Conservation (phyloP, 176 grass and related monocot genomes). For the Musa acuminata region DNA sequence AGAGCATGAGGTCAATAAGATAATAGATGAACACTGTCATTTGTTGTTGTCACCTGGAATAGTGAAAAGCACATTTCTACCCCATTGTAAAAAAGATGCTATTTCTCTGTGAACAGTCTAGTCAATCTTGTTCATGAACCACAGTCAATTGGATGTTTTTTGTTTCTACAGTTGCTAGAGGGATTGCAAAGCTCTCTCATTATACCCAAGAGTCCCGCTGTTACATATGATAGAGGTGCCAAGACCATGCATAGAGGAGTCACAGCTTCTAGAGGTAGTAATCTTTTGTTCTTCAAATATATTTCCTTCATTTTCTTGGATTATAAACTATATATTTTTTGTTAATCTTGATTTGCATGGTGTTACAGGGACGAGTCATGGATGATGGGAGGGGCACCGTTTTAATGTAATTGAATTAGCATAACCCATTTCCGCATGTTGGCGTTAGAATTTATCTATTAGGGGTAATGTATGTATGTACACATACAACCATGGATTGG, state of each 20-base stretch:
- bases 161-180: conserved; percentile 55
- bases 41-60: too few relatives aligned
- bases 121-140: too few relatives aligned
- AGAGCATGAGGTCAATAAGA: too few relatives aligned
- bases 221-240: conserved; percentile 41
- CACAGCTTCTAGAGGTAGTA: conserved; percentile 53
- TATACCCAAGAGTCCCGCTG: conserved; percentile 55
- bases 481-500: too few relatives aligned
- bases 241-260: conserved; percentile 38
- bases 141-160: background rate
- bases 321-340: too few relatives aligned
- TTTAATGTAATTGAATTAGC: background rate
- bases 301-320: background rate
- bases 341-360: background rate
- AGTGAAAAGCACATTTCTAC: too few relatives aligned
- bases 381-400: background rate
- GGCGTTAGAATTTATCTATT: too few relatives aligned
- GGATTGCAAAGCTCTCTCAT: conserved; percentile 89
- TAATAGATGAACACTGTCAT: too few relatives aligned
- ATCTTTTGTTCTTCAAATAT: background rate
- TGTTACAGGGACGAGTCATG: background rate
- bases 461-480: conserved; percentile 4
- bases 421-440: background rate
- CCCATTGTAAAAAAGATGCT: too few relatives aligned
- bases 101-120: too few relatives aligned